phyloP scores from a whole-genome alignment of 1,139 yeast genomes.

The Candida albicans region DNA sequence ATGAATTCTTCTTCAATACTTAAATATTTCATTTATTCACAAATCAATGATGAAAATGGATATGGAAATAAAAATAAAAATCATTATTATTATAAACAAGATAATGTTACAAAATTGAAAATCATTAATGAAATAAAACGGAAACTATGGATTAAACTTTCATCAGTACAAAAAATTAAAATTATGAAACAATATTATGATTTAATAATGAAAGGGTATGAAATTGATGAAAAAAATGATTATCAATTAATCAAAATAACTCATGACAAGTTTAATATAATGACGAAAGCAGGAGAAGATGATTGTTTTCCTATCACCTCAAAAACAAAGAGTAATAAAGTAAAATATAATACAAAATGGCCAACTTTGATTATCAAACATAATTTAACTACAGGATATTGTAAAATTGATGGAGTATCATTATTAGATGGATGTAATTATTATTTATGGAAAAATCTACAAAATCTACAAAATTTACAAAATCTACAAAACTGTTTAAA shows the following conservation, averaged over 20 bases:
- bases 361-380: neutral
- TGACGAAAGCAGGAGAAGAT: neutral
- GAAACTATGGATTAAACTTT: neutral
- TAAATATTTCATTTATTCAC: too few species aligned
- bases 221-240: neutral
- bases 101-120: neutral
- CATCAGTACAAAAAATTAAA: neutral
- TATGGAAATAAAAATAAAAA: too few species aligned
- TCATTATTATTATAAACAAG: too few species aligned
- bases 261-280: neutral
- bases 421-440: neutral
- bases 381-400: conserved; percentile 1
- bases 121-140: neutral
- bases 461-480: neutral
- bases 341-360: neutral
- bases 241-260: neutral
- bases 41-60: too few species aligned
- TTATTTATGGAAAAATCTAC: neutral
- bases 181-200: neutral
- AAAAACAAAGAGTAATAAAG: neutral
- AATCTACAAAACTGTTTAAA: too few species aligned
- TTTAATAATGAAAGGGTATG: neutral
- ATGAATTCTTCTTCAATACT: too few species aligned
- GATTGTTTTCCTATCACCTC: neutral
- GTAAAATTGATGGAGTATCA: neutral